phyloP scores from a whole-genome alignment of 495 filamentous ascomycete genomes.

The Aspergillus affinis region DNA sequence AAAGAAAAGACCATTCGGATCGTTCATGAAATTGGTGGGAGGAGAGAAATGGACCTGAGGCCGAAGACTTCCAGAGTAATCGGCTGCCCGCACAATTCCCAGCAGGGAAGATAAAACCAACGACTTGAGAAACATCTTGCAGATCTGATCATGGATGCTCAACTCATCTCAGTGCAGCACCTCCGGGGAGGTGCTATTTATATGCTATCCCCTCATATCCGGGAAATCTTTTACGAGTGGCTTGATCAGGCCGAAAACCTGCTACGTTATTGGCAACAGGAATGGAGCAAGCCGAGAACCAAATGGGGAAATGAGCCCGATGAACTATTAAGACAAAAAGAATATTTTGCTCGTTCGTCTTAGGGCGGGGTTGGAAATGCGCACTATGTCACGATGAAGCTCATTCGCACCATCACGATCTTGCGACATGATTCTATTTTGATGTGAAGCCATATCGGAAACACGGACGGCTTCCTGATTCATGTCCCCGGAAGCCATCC shows the following conservation, averaged over 20 bases:
- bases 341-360: neutral
- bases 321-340: neutral
- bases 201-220: neutral
- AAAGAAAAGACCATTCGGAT: conserved; percentile 57
- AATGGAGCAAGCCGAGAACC: conserved; percentile 6
- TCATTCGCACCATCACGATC: too few relatives aligned
- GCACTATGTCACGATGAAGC: neutral
- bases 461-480: neutral
- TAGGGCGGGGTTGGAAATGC: neutral
- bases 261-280: neutral
- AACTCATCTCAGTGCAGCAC: neutral
- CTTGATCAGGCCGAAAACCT: neutral
- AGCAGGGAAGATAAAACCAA: conserved; percentile 5
- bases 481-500: neutral
- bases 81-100: conserved; percentile 11
- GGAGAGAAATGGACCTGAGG: conserved; percentile 51
- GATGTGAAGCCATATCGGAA: neutral
- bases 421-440: neutral
- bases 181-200: neutral
- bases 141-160: neutral
- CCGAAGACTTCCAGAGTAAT: conserved; percentile 42
- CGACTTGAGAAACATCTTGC: conserved; percentile 13
- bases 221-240: neutral
- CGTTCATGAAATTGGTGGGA: conserved; percentile 53
- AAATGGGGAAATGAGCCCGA: conserved; percentile 1